Evolutionary conservation across 768 basidiomycete species (phyloP), one percentile per base, ranked within the genome.

Genomic region (Collybia sordida): DNA sequence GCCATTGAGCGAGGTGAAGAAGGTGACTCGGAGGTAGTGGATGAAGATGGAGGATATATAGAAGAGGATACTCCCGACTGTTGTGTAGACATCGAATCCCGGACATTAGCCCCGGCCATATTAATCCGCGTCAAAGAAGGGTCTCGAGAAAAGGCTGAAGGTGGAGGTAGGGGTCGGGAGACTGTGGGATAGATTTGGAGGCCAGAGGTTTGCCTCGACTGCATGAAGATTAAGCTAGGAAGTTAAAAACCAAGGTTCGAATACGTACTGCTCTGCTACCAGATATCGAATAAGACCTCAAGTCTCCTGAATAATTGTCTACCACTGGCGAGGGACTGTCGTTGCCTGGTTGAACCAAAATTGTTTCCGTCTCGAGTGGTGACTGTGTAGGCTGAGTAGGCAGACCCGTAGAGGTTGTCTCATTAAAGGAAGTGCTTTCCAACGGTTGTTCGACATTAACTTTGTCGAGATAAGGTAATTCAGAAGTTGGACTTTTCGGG

Each of bases 41-140:
- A 83, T 4, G 85, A 83, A 36, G 88, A 88, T 41, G 80, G 73
- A 45, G 90, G 89, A 61, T 91, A 92, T 18, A 89, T 68, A 14
- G 90, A 91, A 4, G 89, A 89, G 14, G 86, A 83, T n/a, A 77
- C 75, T 8, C 75, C 78, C 2, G 88, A 88, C 51, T 81, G 72
- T 40, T 84, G 80, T 3, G 86, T 87, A 27, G 82, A 71, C 15
- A 85, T 61, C 14, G 79, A 84, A 64, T 83, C 82, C 51, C 83
- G 79, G 25, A 68, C 65, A 54, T 78, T 75, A 42, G 57, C 57
- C 14, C 64, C 58, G 18, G 72, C 52, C 35, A 56, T 56, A 47
- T 64, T 51, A 35, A 61, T 31, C 15, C 62, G 72, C 3, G 74
- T 73, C 22, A 75, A 62, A 19, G 71, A 68, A n/a, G 77, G 75